Conservation (phyloP, 2,329 filamentous ascomycete species). For the Trichophyton verrucosum region DNA sequence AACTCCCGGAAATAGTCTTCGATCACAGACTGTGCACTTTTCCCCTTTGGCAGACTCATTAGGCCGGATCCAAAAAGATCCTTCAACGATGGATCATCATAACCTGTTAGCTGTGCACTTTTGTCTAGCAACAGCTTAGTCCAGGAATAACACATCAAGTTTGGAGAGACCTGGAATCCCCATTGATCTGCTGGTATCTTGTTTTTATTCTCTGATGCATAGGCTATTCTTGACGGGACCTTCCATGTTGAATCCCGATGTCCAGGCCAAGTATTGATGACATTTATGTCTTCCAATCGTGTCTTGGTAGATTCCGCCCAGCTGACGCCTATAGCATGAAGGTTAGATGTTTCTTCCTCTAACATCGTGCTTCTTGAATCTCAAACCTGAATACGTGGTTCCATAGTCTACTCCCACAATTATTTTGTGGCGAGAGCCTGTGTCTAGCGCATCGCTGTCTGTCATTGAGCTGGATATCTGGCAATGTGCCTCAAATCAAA, state of each 20-base stretch:
- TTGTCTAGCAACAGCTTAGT: conserved; percentile 21
- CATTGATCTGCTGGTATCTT: conserved; percentile 11
- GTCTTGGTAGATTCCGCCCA: conserved; percentile 13
- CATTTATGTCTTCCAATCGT: conserved; percentile 13
- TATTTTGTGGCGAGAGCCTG: conserved; percentile 9
- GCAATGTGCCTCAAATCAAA: not conserved
- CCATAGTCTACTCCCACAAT: conserved; percentile 17
- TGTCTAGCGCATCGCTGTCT: not conserved
- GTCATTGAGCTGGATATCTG: not conserved
- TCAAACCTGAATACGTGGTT: conserved; percentile 14
- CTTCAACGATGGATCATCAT: conserved; percentile 14
- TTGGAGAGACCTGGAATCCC: conserved; percentile 18
- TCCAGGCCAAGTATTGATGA: conserved; percentile 19
- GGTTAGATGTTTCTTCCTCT: not conserved
- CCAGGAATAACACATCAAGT: conserved; percentile 20
- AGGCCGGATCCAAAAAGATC: conserved; percentile 1
- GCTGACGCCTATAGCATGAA: conserved; percentile 9
- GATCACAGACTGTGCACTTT: conserved; percentile 16
- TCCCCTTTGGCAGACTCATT: conserved; percentile 8
- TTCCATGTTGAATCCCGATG: conserved; percentile 15
- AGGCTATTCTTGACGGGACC: conserved; percentile 20
- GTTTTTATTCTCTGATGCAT: conserved; percentile 14
- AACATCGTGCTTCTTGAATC: not conserved
- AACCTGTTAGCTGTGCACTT: conserved; percentile 11
- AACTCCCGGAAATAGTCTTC: conserved; percentile 17